Evolutionary conservation across 345 rosid genomes (phyloP).

Genomic region (Durio zibethinus): DNA sequence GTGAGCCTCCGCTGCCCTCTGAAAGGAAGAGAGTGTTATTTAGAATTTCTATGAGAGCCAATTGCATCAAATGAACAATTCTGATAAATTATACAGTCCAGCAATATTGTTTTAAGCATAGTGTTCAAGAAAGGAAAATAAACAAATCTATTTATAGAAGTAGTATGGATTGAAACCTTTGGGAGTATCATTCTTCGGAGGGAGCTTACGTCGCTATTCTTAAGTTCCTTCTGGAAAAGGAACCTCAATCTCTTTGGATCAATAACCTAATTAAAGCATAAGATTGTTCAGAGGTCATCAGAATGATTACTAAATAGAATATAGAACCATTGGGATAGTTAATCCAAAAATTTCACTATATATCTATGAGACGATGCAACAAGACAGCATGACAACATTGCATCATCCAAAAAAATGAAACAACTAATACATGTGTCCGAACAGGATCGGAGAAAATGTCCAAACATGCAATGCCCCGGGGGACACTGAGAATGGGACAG

Average conservation of each 20-base stretch:
- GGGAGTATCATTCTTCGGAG: constrained; percentile 92
- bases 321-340: neutral
- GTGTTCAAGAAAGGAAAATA: no score
- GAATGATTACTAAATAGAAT: neutral
- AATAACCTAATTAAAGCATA: constrained; percentile 47
- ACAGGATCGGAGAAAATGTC: constrained; percentile 1
- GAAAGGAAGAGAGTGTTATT: constrained; percentile 7
- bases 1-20: constrained; percentile 95
- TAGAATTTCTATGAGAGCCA: neutral
- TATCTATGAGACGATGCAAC: neutral
- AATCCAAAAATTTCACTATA: neutral
- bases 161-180: constrained; percentile 45
- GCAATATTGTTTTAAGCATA: neutral
- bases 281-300: neutral
- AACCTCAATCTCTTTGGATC: constrained; percentile 69
- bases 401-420: neutral
- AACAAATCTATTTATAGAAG: no score
- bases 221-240: constrained; percentile 88
- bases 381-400: neutral
- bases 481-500: neutral
- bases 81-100: neutral
- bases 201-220: constrained; percentile 93
- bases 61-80: neutral
- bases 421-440: neutral
- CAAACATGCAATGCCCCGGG: neutral